Percentiles rank a stretch among this genome's conserved stretches.
phyloP scores from a whole-genome alignment of 768 basidiomycete genomes.

The Mycena belliarum region DNA sequence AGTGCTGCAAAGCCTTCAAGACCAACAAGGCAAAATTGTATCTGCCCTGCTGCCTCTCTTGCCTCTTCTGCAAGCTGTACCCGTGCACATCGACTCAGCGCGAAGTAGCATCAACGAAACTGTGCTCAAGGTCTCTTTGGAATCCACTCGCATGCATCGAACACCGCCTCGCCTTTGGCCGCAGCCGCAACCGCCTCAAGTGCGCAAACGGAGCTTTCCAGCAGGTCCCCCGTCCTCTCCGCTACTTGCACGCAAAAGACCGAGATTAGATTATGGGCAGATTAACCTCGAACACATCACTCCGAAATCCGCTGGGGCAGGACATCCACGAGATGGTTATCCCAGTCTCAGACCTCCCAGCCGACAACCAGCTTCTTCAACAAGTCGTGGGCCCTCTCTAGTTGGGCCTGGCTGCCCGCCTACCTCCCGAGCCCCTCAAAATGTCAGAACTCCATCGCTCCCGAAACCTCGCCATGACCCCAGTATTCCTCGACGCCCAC shows the following conservation, averaged over 20 bases:
- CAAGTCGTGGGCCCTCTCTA: neutral
- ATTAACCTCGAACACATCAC: neutral
- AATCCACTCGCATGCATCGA: slow-evolving; percentile 5
- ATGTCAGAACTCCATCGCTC: neutral
- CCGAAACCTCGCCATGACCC: slow-evolving; percentile 1
- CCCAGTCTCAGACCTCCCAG: neutral
- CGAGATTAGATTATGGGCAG: slow-evolving; percentile 5
- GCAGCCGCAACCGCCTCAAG: neutral
- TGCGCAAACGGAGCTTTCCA: slow-evolving; percentile 17
- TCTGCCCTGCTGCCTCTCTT: slow-evolving; percentile 57
- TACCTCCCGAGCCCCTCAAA: neutral
- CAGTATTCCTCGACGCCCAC: slow-evolving; percentile 20
- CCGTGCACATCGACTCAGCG: slow-evolving; percentile 53
- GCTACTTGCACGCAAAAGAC: slow-evolving; percentile 10
- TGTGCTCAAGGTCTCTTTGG: slow-evolving; percentile 22
- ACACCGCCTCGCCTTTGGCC: slow-evolving; percentile 6
- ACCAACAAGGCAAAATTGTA: slow-evolving; percentile 60
- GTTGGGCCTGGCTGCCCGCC: neutral
- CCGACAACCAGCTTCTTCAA: neutral
- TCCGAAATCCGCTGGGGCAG: neutral
- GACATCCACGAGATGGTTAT: neutral
- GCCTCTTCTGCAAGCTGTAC: slow-evolving; percentile 60
- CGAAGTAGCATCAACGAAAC: slow-evolving; percentile 36
- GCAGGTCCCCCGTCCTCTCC: slow-evolving; percentile 14
- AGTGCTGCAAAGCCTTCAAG: slow-evolving; percentile 59